phyloP scores from a whole-genome alignment of 2,329 filamentous ascomycete genomes.

The Arachnopeziza araneosa region DNA sequence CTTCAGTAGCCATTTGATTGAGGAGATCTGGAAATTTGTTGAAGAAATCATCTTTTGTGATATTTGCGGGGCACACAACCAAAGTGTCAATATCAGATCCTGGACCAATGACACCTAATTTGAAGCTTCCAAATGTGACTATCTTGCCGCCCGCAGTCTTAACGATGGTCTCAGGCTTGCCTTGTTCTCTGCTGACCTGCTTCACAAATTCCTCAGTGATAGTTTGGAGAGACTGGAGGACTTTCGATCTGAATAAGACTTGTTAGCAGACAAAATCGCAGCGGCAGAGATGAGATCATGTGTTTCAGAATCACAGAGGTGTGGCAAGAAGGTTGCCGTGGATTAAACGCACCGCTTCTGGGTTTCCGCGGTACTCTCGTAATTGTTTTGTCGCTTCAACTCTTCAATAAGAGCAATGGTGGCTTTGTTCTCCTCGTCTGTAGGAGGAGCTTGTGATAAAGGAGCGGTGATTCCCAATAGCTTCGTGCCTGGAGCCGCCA shows the following conservation, averaged over 20 bases:
- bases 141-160: conserved; percentile 86
- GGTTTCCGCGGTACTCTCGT: conserved; percentile 78
- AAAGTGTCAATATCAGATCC: conserved; percentile 98
- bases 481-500: conserved; percentile 25
- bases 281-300: not conserved
- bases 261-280: conserved; percentile 12
- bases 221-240: conserved; percentile 70
- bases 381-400: conserved; percentile 84
- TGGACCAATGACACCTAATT: conserved; percentile 87
- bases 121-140: conserved; percentile 94
- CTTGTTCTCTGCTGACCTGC: conserved; percentile 53
- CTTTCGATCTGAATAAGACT: conserved; percentile 36
- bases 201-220: conserved; percentile 85
- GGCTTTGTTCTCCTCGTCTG: conserved; percentile 66
- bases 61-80: conserved; percentile 84
- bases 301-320: not conserved
- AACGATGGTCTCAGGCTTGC: conserved; percentile 68
- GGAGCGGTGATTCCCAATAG: conserved; percentile 69
- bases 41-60: conserved; percentile 89
- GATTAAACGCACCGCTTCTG: conserved; percentile 58
- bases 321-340: not conserved
- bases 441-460: conserved; percentile 73
- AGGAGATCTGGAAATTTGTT: conserved; percentile 77
- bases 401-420: conserved; percentile 79
- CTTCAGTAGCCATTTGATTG: conserved; percentile 66